Evolutionary conservation across 768 basidiomycete genomes (phyloP), one percentile per base, ranked within the genome.

Genomic region (Hortiboletus campestris): DNA sequence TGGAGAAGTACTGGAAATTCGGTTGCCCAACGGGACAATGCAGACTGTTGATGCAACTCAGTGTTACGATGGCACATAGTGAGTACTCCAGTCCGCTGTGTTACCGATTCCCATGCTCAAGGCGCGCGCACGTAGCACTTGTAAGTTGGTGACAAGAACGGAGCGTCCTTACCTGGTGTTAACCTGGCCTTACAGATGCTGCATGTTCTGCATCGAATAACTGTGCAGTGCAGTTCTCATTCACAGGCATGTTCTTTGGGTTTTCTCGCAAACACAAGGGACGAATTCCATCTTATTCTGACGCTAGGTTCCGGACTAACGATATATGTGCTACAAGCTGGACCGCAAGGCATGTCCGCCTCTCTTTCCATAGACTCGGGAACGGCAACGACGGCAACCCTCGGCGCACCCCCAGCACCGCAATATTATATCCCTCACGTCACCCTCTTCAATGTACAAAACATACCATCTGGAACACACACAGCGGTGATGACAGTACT

Each of bases 301-400:
- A 40, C 16, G 22, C 25, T 19, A 69, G 68, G 66, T 2, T 70
- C 67, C 10, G 67, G 67, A n/a, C 43, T 66, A 43, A 68, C 66
- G 1, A 56, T 69, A n/a, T 70, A 70, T 50, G 64, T 69, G 22
- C 44, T 68, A 22, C 68, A 53, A 60, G 67, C 63, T 17, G 67
- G 67, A 19, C 57, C 63, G 0, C 61, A 65, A 41, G 67, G 67
- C 38, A 65, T 63, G 61, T 63, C 61, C 16, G 67, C 67, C 17
- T 65, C 65, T 29, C 62, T 69, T 36, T 59, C 63, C 28, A 62
- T 66, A 43, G 63, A 69, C 35, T 60, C 58, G 2, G 67, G 63
- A 6, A 38, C 60, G 3, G 49, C 65, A 32, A 67, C 58, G 13
- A 67, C 63, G 12, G 52, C 53, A n/a, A 65, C 60, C 28, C 62